Conservation (phyloP, 2,329 filamentous ascomycete species). For the Fusarium continuum region DNA sequence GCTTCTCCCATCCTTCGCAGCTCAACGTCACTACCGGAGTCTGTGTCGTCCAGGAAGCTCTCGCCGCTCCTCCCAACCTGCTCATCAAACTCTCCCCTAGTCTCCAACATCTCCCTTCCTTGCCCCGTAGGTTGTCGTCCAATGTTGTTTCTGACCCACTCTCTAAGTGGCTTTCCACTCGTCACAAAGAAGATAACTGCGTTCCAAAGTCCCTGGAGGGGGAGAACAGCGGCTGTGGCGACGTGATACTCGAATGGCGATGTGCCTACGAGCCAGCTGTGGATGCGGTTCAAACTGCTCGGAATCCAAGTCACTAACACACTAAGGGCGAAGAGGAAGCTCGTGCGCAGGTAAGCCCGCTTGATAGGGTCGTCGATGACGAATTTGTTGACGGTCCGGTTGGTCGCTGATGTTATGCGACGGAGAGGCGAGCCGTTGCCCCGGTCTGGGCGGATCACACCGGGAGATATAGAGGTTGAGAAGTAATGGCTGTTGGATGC, state of each 20-base stretch:
- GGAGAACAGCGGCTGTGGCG: slow-evolving; percentile 75
- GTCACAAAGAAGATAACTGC: slow-evolving; percentile 78
- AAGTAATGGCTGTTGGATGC: slow-evolving; percentile 45
- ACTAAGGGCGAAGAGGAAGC: slow-evolving; percentile 68
- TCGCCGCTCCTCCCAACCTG: slow-evolving; percentile 23
- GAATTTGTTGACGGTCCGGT: slow-evolving; percentile 50
- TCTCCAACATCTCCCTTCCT: slow-evolving; percentile 29
- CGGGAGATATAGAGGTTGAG: slow-evolving; percentile 47
- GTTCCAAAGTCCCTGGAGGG: slow-evolving; percentile 84
- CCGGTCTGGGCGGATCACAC: neutral
- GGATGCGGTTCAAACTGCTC: slow-evolving; percentile 78
- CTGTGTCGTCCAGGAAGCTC: slow-evolving; percentile 44
- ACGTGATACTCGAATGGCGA: slow-evolving; percentile 73
- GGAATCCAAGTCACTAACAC: slow-evolving; percentile 71
- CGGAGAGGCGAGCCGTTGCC: slow-evolving; percentile 21
- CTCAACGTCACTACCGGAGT: slow-evolving; percentile 50
- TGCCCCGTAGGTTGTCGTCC: neutral
- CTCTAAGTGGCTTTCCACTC: slow-evolving; percentile 54
- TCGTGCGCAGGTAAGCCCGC: slow-evolving; percentile 68
- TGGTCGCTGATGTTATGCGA: slow-evolving; percentile 31
- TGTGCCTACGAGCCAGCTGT: slow-evolving; percentile 65
- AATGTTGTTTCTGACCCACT: slow-evolving; percentile 5
- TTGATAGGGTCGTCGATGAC: slow-evolving; percentile 63
- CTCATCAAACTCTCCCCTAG: slow-evolving; percentile 1
- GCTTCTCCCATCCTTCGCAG: slow-evolving; percentile 43